Evolutionary conservation across 805 yeast genomes (phyloP).

Genomic region (Teunomyces lycoperdinae): DNA sequence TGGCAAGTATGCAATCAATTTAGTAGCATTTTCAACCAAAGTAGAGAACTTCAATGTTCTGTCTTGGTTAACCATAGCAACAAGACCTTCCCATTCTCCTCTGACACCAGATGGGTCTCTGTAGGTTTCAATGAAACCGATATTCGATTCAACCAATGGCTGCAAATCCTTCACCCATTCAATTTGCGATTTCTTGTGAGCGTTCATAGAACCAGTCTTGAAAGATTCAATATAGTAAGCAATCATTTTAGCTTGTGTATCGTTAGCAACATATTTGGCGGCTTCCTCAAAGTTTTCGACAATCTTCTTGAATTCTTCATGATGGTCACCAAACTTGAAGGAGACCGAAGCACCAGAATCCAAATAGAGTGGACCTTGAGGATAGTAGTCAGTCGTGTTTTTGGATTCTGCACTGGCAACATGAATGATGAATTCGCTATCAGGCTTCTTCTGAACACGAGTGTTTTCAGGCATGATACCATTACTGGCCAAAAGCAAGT

Average conservation of each 20-base stretch:
- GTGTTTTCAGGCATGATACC: slow-evolving; percentile 79
- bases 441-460: slow-evolving; percentile 58
- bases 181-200: slow-evolving; percentile 81
- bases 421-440: slow-evolving; percentile 50
- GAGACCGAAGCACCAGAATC: slow-evolving; percentile 40
- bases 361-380: slow-evolving; percentile 38
- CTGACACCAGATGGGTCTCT: slow-evolving; percentile 89
- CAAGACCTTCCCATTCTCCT: slow-evolving; percentile 93
- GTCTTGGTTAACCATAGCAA: slow-evolving; percentile 86
- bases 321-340: slow-evolving; percentile 77
- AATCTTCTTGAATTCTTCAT: slow-evolving; percentile 59
- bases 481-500: slow-evolving; percentile 58
- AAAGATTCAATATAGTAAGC: slow-evolving; percentile 67
- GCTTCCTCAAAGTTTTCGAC: slow-evolving; percentile 58
- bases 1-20: slow-evolving; percentile 65
- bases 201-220: slow-evolving; percentile 76
- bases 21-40: slow-evolving; percentile 64
- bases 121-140: slow-evolving; percentile 91
- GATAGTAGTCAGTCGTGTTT: slow-evolving; percentile 53
- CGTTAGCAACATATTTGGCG: slow-evolving; percentile 63
- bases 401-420: slow-evolving; percentile 63
- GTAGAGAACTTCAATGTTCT: slow-evolving; percentile 76
- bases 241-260: slow-evolving; percentile 65
- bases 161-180: slow-evolving; percentile 86
- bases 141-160: slow-evolving; percentile 68